Conservation (phyloP, 495 filamentous ascomycete species). For the Tuber magnatum region DNA sequence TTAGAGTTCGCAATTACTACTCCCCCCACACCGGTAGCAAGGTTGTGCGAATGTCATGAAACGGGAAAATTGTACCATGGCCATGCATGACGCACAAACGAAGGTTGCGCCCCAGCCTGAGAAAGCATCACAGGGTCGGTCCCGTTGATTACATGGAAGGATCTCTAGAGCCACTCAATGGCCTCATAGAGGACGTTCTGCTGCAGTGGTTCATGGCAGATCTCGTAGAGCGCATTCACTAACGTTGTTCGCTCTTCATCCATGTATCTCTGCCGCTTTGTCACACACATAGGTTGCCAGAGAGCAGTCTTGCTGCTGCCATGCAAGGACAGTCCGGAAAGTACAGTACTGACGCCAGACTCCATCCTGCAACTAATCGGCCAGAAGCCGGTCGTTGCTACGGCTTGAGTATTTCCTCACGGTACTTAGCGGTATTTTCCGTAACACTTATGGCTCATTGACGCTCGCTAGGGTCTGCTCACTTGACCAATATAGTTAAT, state of each 20-base stretch:
- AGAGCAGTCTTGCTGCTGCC: constrained; percentile 61
- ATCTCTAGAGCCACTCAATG: constrained; percentile 66
- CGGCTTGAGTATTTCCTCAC: constrained; percentile 50
- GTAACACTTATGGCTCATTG: constrained; percentile 54
- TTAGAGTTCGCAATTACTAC: constrained; percentile 37
- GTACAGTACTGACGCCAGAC: constrained; percentile 62
- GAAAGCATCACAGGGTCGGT: constrained; percentile 54
- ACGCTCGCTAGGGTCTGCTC: constrained; percentile 44
- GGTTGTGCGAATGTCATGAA: constrained; percentile 27
- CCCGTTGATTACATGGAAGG: constrained; percentile 53
- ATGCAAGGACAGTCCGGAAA: constrained; percentile 61
- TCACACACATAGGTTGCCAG: constrained; percentile 71
- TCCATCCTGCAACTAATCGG: constrained; percentile 39
- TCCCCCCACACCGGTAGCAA: constrained; percentile 15
- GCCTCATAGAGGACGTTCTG: constrained; percentile 52
- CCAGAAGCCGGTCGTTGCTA: constrained; percentile 35
- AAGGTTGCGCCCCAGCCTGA: constrained; percentile 54
- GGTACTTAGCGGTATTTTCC: constrained; percentile 57
- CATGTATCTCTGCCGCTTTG: constrained; percentile 47
- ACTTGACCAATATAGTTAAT: constrained; percentile 10
- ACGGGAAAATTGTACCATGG: constrained; percentile 51
- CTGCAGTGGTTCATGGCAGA: constrained; percentile 56
- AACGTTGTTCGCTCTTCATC: constrained; percentile 47
- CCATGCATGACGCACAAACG: constrained; percentile 60
- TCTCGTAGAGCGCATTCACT: constrained; percentile 64